A percentile compares a stretch with the other conserved stretches of the same genome.
Evolutionary conservation across 192 early-diverging fungal species (phyloP).

Genomic region (Diversispora eburnea): DNA sequence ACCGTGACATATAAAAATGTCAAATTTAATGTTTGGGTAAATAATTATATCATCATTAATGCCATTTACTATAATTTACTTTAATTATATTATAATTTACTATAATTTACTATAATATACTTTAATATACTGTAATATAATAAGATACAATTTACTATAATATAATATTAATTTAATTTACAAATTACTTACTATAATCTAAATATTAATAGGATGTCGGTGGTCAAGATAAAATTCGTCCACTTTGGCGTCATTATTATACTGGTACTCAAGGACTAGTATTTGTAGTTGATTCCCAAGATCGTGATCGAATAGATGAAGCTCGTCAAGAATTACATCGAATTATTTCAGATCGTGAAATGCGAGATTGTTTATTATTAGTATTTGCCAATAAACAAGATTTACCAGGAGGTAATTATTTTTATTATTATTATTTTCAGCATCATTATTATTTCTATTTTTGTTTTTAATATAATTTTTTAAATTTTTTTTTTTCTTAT

Average conservation of each 20-base stretch:
- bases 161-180: background rate
- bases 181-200: background rate
- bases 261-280: slow-evolving; percentile 81
- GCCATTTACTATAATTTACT: background rate
- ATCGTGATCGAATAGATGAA: slow-evolving; percentile 83
- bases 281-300: slow-evolving; percentile 85
- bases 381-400: slow-evolving; percentile 87
- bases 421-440: background rate
- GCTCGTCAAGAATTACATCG: slow-evolving; percentile 79
- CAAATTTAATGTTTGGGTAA: slow-evolving; percentile 75
- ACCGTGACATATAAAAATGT: slow-evolving; percentile 85
- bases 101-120: background rate
- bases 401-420: slow-evolving; percentile 49
- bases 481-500: too few relatives aligned
- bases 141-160: background rate
- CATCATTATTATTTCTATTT: background rate
- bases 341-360: slow-evolving; percentile 79
- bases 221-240: slow-evolving; percentile 89
- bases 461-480: background rate
- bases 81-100: background rate
- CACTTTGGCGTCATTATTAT: slow-evolving; percentile 84
- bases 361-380: slow-evolving; percentile 77
- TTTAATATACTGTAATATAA: background rate
- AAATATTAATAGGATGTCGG: slow-evolving; percentile 66
- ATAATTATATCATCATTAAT: background rate